A percentile compares a stretch with the other conserved stretches of the same genome.
These are phyloP conservation scores for Thuidium tamariscinum DNA, from an alignment of 225 moss, liverwort and hornwort species.

Conservation along the genomic window DNA sequence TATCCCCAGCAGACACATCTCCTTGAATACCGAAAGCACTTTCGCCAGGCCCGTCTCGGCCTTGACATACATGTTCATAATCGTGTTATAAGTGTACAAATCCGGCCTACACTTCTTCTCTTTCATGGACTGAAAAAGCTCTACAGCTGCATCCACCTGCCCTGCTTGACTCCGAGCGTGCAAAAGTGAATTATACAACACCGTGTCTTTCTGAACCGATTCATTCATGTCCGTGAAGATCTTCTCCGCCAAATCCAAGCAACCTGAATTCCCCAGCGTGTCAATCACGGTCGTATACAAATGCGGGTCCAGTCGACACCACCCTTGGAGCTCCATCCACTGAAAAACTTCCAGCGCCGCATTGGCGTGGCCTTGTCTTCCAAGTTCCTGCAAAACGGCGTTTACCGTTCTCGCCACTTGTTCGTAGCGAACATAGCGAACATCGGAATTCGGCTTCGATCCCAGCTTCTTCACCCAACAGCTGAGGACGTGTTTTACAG, in stretches of 20 bases:
- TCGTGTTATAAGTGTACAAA: constrained; percentile 64
- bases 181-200: constrained; percentile 68
- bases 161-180: constrained; percentile 79
- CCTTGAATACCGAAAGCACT: constrained; percentile 71
- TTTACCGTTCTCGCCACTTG: constrained; percentile 80
- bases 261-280: constrained; percentile 62
- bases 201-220: constrained; percentile 69
- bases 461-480: constrained; percentile 56
- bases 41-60: constrained; percentile 61
- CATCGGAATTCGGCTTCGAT: constrained; percentile 15
- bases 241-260: constrained; percentile 72
- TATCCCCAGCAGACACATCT: constrained; percentile 76
- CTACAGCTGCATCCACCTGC: constrained; percentile 55
- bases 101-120: constrained; percentile 50
- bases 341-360: constrained; percentile 68
- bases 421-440: constrained; percentile 55
- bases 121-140: constrained; percentile 77
- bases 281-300: constrained; percentile 85
- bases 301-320: constrained; percentile 87
- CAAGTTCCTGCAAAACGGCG: constrained; percentile 78
- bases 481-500: constrained; percentile 42
- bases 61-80: constrained; percentile 85
- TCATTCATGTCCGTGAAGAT: constrained; percentile 61
- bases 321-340: constrained; percentile 93
- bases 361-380: constrained; percentile 38